phyloP scores from a whole-genome alignment of 176 grass and related monocot genomes.

The Neostapfia colusana region DNA sequence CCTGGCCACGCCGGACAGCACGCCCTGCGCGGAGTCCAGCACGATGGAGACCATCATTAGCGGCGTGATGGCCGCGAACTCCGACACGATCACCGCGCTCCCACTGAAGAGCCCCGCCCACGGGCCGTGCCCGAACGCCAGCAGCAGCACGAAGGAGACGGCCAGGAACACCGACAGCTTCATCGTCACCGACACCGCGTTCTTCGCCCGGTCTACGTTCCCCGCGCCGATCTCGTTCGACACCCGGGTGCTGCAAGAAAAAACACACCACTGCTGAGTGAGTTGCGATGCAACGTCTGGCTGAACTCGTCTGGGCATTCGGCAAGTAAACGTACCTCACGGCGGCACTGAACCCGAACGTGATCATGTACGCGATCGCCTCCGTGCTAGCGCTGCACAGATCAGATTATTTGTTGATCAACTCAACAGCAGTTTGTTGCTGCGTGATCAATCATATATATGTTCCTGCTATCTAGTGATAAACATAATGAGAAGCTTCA shows the following conservation, averaged over 20 bases:
- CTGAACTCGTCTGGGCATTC: not conserved
- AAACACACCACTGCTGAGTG: too few species aligned
- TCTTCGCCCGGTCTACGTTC: constrained; percentile 61
- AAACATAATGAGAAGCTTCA: too few species aligned
- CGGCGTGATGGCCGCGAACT: constrained; percentile 64
- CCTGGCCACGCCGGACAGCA: constrained; percentile 79
- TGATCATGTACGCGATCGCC: constrained; percentile 75
- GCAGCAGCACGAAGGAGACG: constrained; percentile 44
- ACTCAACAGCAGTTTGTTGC: not conserved
- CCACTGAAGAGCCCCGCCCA: constrained; percentile 82
- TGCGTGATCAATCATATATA: too few species aligned
- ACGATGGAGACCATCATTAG: constrained; percentile 64
- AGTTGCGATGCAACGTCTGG: not conserved
- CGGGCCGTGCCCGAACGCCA: constrained; percentile 53
- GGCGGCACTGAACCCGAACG: constrained; percentile 80
- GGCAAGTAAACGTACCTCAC: constrained; percentile 51
- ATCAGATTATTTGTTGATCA: not conserved
- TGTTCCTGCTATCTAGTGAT: too few species aligned
- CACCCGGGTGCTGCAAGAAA: constrained; percentile 57
- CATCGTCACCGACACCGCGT: constrained; percentile 66
- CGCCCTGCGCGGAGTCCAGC: constrained; percentile 78
- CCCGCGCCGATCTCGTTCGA: constrained; percentile 86
- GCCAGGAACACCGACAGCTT: constrained; percentile 77
- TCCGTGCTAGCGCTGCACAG: constrained; percentile 68
- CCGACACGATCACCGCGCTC: constrained; percentile 51